Conservation (phyloP, 345 rosid genomes). For the Aegle marmelos region DNA sequence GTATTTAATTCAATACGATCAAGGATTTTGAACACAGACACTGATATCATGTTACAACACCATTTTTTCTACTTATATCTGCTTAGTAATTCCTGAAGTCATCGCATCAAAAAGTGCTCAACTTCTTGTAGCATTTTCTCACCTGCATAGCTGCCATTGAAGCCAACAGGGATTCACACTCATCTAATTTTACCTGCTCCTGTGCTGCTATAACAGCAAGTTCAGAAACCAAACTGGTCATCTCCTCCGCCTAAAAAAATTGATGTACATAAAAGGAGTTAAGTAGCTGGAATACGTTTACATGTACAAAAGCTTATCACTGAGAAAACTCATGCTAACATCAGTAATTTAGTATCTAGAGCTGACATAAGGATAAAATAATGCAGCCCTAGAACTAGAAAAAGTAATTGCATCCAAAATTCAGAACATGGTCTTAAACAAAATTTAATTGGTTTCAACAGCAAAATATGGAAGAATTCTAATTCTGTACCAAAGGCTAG, state of each 20-base stretch:
- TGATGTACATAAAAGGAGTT: background rate
- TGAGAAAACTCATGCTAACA: background rate
- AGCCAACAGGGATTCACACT: slow-evolving; percentile 67
- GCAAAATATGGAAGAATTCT: background rate
- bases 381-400: background rate
- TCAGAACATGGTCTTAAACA: background rate
- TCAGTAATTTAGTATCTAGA: background rate
- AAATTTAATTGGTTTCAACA: background rate
- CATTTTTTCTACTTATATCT: background rate
- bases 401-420: background rate
- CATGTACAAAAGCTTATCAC: slow-evolving; percentile 9
- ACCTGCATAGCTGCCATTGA: slow-evolving; percentile 75
- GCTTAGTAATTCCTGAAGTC: slow-evolving; percentile 1
- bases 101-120: background rate
- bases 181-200: slow-evolving; percentile 59
- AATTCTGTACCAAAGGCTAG: background rate
- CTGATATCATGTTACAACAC: background rate
- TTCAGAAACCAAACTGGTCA: slow-evolving; percentile 55
- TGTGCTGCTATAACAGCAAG: slow-evolving; percentile 50
- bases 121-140: slow-evolving; percentile 5
- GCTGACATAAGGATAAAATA: background rate
- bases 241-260: slow-evolving; percentile 48
- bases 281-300: slow-evolving; percentile 8
- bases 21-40: background rate
- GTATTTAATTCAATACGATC: background rate